Evolutionary conservation across 352 stramenopile genomes (phyloP).

Genomic region (Phytophthora ohioensis): DNA sequence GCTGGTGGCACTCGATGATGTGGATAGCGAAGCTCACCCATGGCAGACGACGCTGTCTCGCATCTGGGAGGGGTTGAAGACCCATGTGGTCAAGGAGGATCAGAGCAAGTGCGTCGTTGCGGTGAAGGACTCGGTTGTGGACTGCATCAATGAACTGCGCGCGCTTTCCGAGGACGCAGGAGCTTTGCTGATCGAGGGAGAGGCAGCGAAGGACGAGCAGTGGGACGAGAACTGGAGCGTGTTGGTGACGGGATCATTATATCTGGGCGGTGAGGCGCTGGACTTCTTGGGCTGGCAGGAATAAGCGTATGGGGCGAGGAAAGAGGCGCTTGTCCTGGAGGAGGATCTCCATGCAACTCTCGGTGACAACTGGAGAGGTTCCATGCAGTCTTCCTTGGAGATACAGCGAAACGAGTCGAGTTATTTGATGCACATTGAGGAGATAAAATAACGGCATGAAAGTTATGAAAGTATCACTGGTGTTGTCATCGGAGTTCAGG

Average conservation of each 20-base stretch:
- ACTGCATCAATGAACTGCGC: conserved; percentile 70
- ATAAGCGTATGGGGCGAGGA: conserved; percentile 27
- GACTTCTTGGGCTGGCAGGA: conserved; percentile 73
- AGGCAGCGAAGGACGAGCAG: conserved; percentile 11
- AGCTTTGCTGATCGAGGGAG: conserved; percentile 20
- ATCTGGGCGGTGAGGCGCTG: conserved; percentile 73
- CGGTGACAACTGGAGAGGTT: conserved; percentile 26
- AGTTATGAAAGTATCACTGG: no score
- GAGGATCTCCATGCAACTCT: conserved; percentile 43
- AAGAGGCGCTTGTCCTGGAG: background rate
- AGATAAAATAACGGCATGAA: conserved; percentile 12
- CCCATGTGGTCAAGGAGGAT: conserved; percentile 43
- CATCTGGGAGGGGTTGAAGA: conserved; percentile 63
- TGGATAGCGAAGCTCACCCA: conserved; percentile 50
- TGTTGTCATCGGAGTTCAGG: no score
- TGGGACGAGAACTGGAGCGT: conserved; percentile 61
- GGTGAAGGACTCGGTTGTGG: conserved; percentile 65
- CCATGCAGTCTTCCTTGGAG: conserved; percentile 32
- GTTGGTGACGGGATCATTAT: conserved; percentile 81
- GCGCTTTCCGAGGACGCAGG: conserved; percentile 31
- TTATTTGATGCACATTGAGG: background rate
- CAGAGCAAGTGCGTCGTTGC: conserved; percentile 37
- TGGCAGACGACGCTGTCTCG: conserved; percentile 70
- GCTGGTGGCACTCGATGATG: conserved; percentile 49
- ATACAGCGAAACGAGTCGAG: conserved; percentile 7